Conservation (phyloP, 2,329 filamentous ascomycete genomes). For the Trichoderma polysporum region DNA sequence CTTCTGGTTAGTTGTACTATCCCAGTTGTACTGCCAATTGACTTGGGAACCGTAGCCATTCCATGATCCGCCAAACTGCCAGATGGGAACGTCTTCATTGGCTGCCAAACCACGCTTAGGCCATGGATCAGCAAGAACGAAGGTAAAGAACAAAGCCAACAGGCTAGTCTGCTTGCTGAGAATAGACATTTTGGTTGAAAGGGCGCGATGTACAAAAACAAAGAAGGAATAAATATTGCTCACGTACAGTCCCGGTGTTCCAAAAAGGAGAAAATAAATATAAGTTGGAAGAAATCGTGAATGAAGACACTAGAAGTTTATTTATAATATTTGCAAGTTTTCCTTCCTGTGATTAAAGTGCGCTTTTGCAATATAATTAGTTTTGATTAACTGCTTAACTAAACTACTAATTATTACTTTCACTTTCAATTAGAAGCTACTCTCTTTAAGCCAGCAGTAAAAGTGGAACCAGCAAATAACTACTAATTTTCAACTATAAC, state of each 20-base stretch:
- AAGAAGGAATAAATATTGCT: too few species aligned
- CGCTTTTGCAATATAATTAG: too few species aligned
- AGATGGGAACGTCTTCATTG: constrained; percentile 26
- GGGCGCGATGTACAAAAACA: too few species aligned
- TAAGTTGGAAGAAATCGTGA: too few species aligned
- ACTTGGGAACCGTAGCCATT: constrained; percentile 22
- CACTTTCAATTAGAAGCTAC: neutral
- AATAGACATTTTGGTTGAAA: neutral
- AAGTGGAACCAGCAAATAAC: neutral
- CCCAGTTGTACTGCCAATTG: constrained; percentile 32
- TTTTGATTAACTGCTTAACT: neutral
- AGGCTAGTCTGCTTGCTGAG: neutral
- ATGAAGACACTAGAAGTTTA: too few species aligned
- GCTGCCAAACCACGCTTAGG: constrained; percentile 26
- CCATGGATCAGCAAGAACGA: neutral
- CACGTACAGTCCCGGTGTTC: too few species aligned
- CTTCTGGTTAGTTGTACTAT: constrained; percentile 26
- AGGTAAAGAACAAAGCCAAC: neutral
- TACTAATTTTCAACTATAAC: neutral
- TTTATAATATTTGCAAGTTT: too few species aligned
- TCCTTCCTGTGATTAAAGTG: too few species aligned
- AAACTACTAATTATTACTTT: neutral
- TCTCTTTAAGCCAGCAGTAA: neutral
- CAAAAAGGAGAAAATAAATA: too few species aligned
- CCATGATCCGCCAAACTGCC: neutral